Conservation (phyloP, 331 rosid genomes). For the Pyracantha coccinea region DNA sequence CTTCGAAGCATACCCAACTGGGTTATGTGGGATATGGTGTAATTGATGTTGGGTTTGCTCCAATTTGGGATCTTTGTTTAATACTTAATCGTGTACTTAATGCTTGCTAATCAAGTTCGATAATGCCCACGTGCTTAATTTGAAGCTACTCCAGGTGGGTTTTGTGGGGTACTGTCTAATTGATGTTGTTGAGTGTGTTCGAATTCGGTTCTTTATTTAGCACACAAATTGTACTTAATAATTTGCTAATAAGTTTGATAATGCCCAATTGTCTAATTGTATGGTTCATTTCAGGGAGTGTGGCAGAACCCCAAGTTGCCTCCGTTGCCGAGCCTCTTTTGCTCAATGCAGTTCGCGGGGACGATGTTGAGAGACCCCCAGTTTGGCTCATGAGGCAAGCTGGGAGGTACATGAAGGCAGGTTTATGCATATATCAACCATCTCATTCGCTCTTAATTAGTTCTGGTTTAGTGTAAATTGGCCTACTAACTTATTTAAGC, state of each 20-base stretch:
- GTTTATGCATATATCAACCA: constrained; percentile 19
- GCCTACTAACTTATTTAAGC: neutral
- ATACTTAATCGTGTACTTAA: too few species aligned
- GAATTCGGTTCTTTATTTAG: neutral
- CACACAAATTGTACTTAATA: neutral
- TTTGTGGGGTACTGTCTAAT: neutral
- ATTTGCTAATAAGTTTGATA: neutral
- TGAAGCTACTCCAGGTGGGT: neutral
- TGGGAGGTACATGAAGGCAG: constrained; percentile 99
- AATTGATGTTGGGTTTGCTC: too few species aligned
- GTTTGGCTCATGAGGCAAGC: constrained; percentile 99
- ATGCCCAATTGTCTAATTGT: neutral
- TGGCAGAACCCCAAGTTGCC: constrained; percentile 59
- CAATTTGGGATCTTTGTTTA: too few species aligned
- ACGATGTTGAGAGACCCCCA: constrained; percentile 88
- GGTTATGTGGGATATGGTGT: too few species aligned
- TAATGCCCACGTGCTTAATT: neutral
- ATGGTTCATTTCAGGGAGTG: constrained; percentile 42
- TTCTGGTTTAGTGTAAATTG: neutral
- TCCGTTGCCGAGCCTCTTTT: constrained; percentile 68
- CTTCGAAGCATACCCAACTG: too few species aligned
- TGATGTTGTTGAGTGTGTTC: neutral
- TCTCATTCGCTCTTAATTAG: constrained; percentile 1
- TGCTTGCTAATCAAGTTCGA: too few species aligned
- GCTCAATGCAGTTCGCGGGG: constrained; percentile 89